A percentile compares a stretch with the other conserved stretches of the same genome.
Evolutionary conservation across 2,329 filamentous ascomycete species (phyloP).

Genomic region (Neoscytalidium dimidiatum): DNA sequence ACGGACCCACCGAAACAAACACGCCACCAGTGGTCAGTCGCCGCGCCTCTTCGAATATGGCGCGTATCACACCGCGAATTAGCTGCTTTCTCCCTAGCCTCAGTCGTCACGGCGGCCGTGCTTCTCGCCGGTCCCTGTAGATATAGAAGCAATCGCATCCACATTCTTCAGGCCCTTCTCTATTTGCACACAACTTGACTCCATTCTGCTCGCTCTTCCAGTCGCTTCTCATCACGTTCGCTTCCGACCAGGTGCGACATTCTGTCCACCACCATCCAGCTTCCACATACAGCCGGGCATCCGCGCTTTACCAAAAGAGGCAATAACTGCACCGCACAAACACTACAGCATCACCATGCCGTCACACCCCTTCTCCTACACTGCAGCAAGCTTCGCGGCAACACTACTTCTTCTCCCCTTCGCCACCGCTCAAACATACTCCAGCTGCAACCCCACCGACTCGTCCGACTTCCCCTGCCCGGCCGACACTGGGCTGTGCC

Average conservation of each 20-base stretch:
- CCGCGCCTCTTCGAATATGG: neutral
- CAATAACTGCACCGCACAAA: neutral
- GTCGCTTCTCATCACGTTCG: neutral
- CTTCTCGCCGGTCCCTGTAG: neutral
- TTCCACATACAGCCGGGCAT: neutral
- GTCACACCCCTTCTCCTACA: neutral
- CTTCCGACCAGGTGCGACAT: neutral
- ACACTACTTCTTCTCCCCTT: conserved; percentile 26
- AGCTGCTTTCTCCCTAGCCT: neutral
- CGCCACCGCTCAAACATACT: conserved; percentile 44
- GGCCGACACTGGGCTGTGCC: conserved; percentile 38
- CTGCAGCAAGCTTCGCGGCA: conserved; percentile 22
- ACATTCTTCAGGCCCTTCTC: neutral
- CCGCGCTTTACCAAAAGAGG: neutral
- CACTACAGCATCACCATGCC: neutral
- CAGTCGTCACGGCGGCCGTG: neutral
- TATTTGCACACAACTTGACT: neutral
- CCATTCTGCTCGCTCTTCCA: no score
- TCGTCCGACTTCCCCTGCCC: conserved; percentile 42
- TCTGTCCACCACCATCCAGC: neutral
- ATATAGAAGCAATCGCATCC: neutral
- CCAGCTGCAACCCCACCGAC: conserved; percentile 44
- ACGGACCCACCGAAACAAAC: neutral
- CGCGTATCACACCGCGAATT: neutral
- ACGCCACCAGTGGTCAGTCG: neutral